These are phyloP conservation scores for Leersia perrieri DNA, from an alignment of 176 grass and related monocot genomes.

Conservation along the genomic window DNA sequence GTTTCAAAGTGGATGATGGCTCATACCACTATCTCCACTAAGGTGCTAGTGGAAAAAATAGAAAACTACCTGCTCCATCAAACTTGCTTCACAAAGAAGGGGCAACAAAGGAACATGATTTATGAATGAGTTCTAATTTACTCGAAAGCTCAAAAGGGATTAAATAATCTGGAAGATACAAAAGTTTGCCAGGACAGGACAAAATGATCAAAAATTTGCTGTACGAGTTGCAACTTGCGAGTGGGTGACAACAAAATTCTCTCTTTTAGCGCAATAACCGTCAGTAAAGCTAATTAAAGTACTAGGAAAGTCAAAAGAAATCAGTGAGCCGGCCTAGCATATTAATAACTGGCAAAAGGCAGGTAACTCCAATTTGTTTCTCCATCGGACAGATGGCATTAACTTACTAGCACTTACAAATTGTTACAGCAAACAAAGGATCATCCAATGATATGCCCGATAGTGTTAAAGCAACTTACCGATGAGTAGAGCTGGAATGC, in stretches of 20 bases:
- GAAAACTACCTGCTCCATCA: background rate
- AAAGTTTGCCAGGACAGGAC: background rate
- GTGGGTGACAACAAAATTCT: slow-evolving; percentile 1
- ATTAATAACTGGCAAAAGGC: background rate
- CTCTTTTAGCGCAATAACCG: background rate
- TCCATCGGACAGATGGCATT: background rate
- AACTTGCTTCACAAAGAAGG: slow-evolving; percentile 27
- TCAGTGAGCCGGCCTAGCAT: slow-evolving; percentile 10
- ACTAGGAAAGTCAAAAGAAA: background rate
- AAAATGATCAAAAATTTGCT: background rate
- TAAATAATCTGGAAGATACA: background rate
- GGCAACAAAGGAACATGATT: slow-evolving; percentile 3
- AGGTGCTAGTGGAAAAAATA: background rate
- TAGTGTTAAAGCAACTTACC: slow-evolving; percentile 36
- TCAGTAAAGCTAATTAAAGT: background rate
- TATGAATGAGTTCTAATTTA: background rate
- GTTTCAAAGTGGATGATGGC: slow-evolving; percentile 21
- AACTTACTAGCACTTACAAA: background rate
- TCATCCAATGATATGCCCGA: background rate
- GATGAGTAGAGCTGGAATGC: slow-evolving; percentile 73
- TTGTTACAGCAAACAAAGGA: background rate
- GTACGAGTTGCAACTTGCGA: slow-evolving; percentile 9
- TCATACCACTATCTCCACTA: slow-evolving; percentile 32
- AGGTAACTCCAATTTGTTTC: background rate
- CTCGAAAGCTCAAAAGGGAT: background rate